Conservation (phyloP, 345 rosid genomes). For the Linum tenue region DNA sequence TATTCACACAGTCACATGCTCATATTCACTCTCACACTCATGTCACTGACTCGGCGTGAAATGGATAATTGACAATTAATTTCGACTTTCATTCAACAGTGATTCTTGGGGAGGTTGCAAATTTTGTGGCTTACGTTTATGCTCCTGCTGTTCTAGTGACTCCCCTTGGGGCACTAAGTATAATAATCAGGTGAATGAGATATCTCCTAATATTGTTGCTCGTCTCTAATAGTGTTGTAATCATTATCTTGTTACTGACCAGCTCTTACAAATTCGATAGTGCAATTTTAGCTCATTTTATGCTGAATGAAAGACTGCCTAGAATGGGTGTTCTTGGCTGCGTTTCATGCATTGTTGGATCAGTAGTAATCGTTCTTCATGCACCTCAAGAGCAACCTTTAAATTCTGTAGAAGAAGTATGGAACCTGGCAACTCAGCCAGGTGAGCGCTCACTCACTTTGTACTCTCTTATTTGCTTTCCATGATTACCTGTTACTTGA, state of each 20-base stretch:
- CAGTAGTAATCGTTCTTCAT: constrained; percentile 76
- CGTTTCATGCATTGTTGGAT: constrained; percentile 78
- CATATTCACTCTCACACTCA: neutral
- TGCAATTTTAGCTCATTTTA: constrained; percentile 79
- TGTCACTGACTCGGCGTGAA: neutral
- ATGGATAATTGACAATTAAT: constrained; percentile 3
- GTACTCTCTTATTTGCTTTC: constrained; percentile 6
- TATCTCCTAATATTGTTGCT: constrained; percentile 1
- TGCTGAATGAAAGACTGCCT: constrained; percentile 63
- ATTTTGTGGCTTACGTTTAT: constrained; percentile 86
- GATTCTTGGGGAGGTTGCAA: constrained; percentile 84
- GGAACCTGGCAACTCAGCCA: constrained; percentile 78
- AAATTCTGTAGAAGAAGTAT: constrained; percentile 62
- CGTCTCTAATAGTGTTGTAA: neutral
- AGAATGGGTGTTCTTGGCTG: constrained; percentile 82
- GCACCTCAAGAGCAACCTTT: constrained; percentile 87
- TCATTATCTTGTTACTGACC: constrained; percentile 8
- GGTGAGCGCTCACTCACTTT: constrained; percentile 28
- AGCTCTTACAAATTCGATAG: constrained; percentile 28
- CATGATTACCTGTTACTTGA: constrained; percentile 6
- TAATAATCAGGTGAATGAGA: constrained; percentile 57
- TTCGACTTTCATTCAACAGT: constrained; percentile 29
- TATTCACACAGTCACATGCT: neutral
- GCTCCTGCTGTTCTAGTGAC: constrained; percentile 93
- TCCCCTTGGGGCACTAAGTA: constrained; percentile 85